Base-by-base conservation (phyloP, 306 rosid species). In the Rubus parviflorus region DNA sequence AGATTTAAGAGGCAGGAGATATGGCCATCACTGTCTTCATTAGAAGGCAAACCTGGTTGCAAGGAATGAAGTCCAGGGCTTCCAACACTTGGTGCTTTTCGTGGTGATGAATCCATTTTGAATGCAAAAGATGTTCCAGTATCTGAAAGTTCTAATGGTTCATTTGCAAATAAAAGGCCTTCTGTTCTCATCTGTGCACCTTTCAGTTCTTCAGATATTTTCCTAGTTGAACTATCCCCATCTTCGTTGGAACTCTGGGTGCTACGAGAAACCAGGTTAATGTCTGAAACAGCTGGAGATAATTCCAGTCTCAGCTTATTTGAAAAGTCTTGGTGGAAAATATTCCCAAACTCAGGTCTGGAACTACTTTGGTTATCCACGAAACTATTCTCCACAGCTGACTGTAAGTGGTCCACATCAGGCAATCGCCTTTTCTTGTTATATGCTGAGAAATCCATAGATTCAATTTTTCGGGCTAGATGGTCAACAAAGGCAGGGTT, bases 361-460 rank as follows among this genome's bases (percentile, higher is more conserved):
- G 91, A 83, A 87, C 86, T 83, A 80, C 87, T 84, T 17, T 78
- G 89, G 84, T 82, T 89, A 75, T 96, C 98, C 75, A 85, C 76
- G n/a, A 89, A 86, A 77, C 85, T 84, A 72, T 82, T 85, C 73
- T 90, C 97, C 1, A 77, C 78, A 74, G 74, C 84, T 35, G 87
- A 89, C 51, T 83, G 92, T 64, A 79, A 54, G 8, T 79, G 77
- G 63, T 87, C 94, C 35, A 67, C 85, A 58, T 81, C 88, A 80
- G 97, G 99, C 85, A 96, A 75, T 74, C 99, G 83, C 80, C 99
- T 91, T 88, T 89, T 96, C 85, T 96, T 96, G 75, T 86, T 88
- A 81, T 83, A 92, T 49, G 96, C 91, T 0, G 88, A 79, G 43
- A 92, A 86, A 86, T 89, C 99, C 94, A 89, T 82, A 63, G 94